Evolutionary conservation across 2,329 filamentous ascomycete genomes (phyloP).

Genomic region (Mollisiaceae sp.): DNA sequence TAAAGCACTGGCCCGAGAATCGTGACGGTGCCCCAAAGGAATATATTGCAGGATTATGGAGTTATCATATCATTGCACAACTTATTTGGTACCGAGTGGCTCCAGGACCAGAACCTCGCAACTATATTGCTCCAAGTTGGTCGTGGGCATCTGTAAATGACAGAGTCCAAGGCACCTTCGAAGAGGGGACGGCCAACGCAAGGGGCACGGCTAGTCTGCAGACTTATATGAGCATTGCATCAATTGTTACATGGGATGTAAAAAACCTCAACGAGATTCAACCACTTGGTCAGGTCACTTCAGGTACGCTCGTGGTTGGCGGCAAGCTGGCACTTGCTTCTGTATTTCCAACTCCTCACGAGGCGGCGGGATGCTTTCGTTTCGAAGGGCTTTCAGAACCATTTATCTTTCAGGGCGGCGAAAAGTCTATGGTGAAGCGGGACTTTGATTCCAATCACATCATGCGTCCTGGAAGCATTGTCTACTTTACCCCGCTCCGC

Average conservation of each 20-base stretch:
- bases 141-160: background rate
- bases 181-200: background rate
- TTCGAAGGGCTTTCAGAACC: background rate
- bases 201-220: too few species aligned
- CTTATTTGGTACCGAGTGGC: background rate
- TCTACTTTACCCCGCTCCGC: background rate
- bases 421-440: background rate
- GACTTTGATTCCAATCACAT: background rate
- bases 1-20: background rate
- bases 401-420: background rate
- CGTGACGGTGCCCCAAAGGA: too few species aligned
- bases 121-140: background rate
- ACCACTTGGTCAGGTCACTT: background rate
- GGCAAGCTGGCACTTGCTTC: background rate
- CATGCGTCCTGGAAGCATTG: background rate
- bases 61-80: background rate
- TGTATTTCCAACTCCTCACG: too few species aligned
- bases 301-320: background rate
- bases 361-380: background rate
- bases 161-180: background rate
- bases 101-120: background rate
- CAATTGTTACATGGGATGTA: too few species aligned
- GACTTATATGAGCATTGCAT: too few species aligned
- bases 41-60: background rate
- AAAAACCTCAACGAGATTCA: background rate